Conservation (phyloP, 2,329 filamentous ascomycete genomes). For the Aspergillus tamarii region DNA sequence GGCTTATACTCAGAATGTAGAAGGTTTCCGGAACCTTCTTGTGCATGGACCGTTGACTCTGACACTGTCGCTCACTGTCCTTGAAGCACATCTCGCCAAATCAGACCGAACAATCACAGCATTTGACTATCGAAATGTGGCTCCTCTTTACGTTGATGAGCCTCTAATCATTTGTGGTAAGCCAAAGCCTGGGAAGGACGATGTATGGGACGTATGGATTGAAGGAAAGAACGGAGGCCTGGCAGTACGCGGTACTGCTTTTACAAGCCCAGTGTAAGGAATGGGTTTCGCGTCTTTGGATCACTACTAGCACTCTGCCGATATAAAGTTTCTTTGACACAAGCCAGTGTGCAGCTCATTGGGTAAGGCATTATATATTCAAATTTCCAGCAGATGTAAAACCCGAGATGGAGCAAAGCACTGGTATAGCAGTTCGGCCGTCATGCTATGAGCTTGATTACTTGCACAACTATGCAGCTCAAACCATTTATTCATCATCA, state of each 20-base stretch:
- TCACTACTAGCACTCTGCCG: not conserved
- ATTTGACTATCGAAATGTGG: slow-evolving; percentile 79
- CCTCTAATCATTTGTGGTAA: slow-evolving; percentile 70
- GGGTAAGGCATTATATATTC: not conserved
- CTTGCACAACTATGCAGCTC: not conserved
- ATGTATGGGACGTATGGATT: slow-evolving; percentile 67
- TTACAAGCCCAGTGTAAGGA: slow-evolving; percentile 15
- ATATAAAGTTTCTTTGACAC: not conserved
- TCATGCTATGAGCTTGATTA: not conserved
- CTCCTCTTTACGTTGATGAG: slow-evolving; percentile 77
- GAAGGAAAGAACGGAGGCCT: slow-evolving; percentile 64
- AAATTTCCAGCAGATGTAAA: not conserved
- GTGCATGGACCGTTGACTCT: slow-evolving; percentile 87
- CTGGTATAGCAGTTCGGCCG: not conserved
- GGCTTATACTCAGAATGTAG: slow-evolving; percentile 67
- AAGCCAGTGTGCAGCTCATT: not conserved
- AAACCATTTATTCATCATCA: not conserved
- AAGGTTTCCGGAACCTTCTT: slow-evolving; percentile 74
- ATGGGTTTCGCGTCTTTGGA: not conserved
- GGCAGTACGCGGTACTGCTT: slow-evolving; percentile 63
- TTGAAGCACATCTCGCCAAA: slow-evolving; percentile 58
- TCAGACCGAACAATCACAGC: slow-evolving; percentile 48
- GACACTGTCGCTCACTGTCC: slow-evolving; percentile 72
- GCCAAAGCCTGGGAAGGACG: slow-evolving; percentile 47
- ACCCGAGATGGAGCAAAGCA: not conserved